Conservation (phyloP, 108 stramenopile genomes). For the Poteriospumella lacustris region DNA sequence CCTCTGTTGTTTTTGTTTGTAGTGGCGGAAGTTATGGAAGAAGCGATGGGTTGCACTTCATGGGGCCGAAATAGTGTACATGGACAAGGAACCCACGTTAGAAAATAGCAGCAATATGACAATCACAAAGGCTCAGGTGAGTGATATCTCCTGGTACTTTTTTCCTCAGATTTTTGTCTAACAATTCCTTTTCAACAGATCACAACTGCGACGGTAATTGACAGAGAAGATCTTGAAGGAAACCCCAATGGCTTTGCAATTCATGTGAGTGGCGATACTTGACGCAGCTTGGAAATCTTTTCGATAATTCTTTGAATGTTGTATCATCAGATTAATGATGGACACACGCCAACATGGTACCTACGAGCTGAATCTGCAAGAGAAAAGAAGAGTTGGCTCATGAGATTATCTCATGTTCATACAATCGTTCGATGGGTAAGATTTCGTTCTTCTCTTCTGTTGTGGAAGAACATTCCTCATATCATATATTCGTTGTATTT, state of each 20-base stretch:
- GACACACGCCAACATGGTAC: constrained; percentile 27
- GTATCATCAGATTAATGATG: constrained; percentile 26
- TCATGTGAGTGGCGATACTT: constrained; percentile 23
- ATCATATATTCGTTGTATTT: neutral
- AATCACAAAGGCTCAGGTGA: constrained; percentile 24
- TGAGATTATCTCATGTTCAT: constrained; percentile 23
- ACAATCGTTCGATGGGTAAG: constrained; percentile 29
- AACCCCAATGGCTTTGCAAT: constrained; percentile 23
- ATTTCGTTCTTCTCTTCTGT: neutral
- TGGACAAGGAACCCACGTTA: constrained; percentile 24
- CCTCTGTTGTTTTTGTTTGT: neutral
- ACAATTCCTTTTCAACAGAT: neutral
- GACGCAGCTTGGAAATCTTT: too few relatives aligned
- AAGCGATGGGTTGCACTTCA: constrained; percentile 23
- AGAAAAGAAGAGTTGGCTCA: constrained; percentile 31
- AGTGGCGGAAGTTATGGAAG: constrained; percentile 29
- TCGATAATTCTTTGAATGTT: too few relatives aligned
- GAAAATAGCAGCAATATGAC: constrained; percentile 10
- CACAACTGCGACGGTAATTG: constrained; percentile 19
- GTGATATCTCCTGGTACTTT: too few relatives aligned
- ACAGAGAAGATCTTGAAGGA: constrained; percentile 27
- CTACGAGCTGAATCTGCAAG: constrained; percentile 25
- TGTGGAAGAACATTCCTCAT: neutral
- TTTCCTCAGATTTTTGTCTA: neutral
- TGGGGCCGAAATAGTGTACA: constrained; percentile 26